Conservation (phyloP, 805 yeast species). For the Zygoascus ofunaensis region DNA sequence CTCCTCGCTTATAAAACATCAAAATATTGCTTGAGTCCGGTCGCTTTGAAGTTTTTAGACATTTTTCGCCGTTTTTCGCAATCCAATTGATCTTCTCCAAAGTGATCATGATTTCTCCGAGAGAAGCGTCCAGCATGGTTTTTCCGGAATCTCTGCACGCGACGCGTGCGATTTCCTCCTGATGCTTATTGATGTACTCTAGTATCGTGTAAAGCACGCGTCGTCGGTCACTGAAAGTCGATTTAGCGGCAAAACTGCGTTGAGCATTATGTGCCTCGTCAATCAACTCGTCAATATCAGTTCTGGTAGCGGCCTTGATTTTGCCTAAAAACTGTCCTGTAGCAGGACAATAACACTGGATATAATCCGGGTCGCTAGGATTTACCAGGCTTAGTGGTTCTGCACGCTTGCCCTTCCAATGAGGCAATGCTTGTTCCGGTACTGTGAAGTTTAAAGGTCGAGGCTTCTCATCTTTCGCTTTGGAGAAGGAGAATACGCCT, state of each 20-base stretch:
- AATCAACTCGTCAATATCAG: constrained; percentile 64
- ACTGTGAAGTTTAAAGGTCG: constrained; percentile 32
- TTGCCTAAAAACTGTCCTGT: constrained; percentile 84
- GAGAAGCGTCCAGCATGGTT: constrained; percentile 85
- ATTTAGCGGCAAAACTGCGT: constrained; percentile 21
- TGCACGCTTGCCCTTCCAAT: constrained; percentile 84
- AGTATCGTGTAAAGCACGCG: constrained; percentile 62
- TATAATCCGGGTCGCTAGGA: constrained; percentile 52
- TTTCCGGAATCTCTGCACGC: constrained; percentile 97
- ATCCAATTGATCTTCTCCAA: constrained; percentile 90
- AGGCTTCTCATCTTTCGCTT: not conserved
- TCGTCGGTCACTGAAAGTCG: constrained; percentile 58
- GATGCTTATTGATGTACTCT: constrained; percentile 67
- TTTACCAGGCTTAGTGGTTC: constrained; percentile 51
- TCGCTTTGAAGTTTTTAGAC: constrained; percentile 60
- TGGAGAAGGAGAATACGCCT: not conserved
- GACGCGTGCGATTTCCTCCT: constrained; percentile 76
- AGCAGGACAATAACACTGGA: constrained; percentile 91
- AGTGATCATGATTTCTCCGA: constrained; percentile 89
- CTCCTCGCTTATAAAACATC: constrained; percentile 86
- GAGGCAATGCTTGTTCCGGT: constrained; percentile 74
- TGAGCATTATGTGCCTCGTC: constrained; percentile 48
- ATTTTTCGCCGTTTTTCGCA: constrained; percentile 66
- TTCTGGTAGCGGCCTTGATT: constrained; percentile 50
- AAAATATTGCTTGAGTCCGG: constrained; percentile 82